A percentile compares a stretch with the other conserved stretches of the same genome.
Conservation (phyloP, 768 basidiomycete species). For the Boletus rufocinnamomeus region DNA sequence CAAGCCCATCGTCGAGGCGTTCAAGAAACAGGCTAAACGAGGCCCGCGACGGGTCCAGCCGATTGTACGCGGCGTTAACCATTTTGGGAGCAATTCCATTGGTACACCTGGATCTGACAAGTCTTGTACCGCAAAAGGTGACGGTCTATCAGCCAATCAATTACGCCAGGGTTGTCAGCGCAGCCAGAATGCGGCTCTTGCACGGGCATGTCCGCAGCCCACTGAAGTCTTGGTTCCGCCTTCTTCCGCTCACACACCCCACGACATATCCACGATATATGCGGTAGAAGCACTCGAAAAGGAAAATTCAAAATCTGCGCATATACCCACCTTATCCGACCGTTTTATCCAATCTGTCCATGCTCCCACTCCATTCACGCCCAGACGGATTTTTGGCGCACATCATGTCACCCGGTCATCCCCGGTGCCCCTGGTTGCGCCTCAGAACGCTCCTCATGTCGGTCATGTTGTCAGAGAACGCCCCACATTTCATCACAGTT, state of each 20-base stretch:
- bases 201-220: not conserved
- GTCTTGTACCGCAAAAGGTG: not conserved
- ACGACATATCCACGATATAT: not conserved
- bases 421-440: not conserved
- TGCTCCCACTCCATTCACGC: not conserved
- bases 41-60: not conserved
- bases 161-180: constrained; percentile 1
- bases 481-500: constrained; percentile 4
- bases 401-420: constrained; percentile 6
- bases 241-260: not conserved
- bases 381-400: not conserved
- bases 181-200: not conserved
- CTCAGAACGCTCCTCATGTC: not conserved
- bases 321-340: constrained; percentile 14
- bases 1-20: constrained; percentile 47
- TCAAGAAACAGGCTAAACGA: constrained; percentile 43
- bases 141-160: not conserved
- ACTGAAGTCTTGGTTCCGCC: not conserved
- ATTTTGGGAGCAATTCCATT: not conserved
- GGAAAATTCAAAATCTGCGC: constrained; percentile 9
- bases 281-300: not conserved
- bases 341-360: too few relatives aligned
- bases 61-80: not conserved
- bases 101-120: not conserved
- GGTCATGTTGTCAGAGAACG: not conserved